phyloP scores from a whole-genome alignment of 352 stramenopile genomes.

The Aphanomyces stellatus region DNA sequence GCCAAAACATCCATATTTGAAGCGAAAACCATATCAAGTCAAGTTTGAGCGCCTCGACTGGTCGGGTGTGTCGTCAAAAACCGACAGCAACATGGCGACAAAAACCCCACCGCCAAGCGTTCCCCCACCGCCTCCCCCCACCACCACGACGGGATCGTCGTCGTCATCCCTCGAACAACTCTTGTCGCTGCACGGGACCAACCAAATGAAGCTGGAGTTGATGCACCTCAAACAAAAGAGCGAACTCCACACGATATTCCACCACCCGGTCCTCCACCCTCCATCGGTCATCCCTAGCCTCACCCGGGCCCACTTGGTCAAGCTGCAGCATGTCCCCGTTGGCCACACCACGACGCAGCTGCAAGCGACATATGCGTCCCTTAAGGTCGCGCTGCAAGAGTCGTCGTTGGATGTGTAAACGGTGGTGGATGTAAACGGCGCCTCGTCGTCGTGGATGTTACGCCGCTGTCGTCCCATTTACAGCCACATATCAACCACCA shows the following conservation, averaged over 20 bases:
- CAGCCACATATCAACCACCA: no score
- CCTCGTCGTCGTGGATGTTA: no score
- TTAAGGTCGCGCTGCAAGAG: no score
- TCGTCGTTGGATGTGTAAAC: no score
- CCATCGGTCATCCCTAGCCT: background rate
- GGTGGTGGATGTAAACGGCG: no score
- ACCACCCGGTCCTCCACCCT: background rate
- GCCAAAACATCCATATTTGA: conserved; percentile 15
- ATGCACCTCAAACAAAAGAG: conserved; percentile 19
- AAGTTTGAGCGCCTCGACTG: conserved; percentile 15
- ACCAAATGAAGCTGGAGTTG: conserved; percentile 14
- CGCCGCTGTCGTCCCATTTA: no score
- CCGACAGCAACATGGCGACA: conserved; percentile 17
- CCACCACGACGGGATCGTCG: background rate
- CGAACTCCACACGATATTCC: conserved; percentile 17
- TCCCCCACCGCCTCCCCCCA: background rate
- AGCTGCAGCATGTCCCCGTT: background rate
- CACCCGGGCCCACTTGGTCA: background rate
- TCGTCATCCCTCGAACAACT: background rate
- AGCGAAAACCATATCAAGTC: conserved; percentile 13
- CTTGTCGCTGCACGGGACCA: background rate
- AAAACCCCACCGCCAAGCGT: background rate
- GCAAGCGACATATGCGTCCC: background rate
- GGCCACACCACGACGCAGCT: background rate
- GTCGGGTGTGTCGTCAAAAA: conserved; percentile 8